Base-by-base conservation (phyloP, 257 asterid species). In the Solanum gandarillasii region DNA sequence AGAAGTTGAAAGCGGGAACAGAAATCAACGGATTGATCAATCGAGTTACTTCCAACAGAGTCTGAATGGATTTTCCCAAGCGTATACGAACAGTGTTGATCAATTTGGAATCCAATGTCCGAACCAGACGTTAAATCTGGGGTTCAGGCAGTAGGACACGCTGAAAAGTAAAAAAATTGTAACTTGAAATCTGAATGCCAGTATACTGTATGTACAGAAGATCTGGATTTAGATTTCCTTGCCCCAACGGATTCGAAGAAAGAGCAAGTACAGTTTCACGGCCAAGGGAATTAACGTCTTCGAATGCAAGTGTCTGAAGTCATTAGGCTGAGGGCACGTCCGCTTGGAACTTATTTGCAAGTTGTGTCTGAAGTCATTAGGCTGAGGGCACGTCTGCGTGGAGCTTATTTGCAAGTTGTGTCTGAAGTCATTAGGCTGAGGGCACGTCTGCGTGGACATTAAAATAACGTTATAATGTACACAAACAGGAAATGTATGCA, bases 101-200 rank as follows among this genome's bases (percentile, higher is more conserved):
- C 95, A 95, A 48, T 94, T 93, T 9, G 87, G 94, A 5, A 78
- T 89, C 29, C 90, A 93, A 70, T 91, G 91, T 94, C 92, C 93
- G 88, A 88, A 83, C 86, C 94, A 88, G 83, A 12, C 87, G 3
- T 87, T 88, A 18, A 92, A 91, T 68, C 75, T 91, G n/a, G 93
- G 94, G 67, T 94, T 91, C 83, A 89, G 93, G 90, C 91, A 88
- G 86, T 95, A 92, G 92, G 92, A 34, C 14, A 25, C 18, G 6
- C 2, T 76, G 60, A 7, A 12, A n/a, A 76, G 7, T n/a, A 39
- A 1, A 87, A 70, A 86, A 10, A 78, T 31, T 71, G 48, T 11
- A 12, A 3, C 43, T 18, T 7, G 14, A 74, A 36, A n/a, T 76
- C 23, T 72, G 74, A 91, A 92, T 83, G 16, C 36, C 88, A 87